Evolutionary conservation across 371 early-diverging fungal species (phyloP), one percentile per base, ranked within the genome.

Genomic region (Haplosporangium sp.): DNA sequence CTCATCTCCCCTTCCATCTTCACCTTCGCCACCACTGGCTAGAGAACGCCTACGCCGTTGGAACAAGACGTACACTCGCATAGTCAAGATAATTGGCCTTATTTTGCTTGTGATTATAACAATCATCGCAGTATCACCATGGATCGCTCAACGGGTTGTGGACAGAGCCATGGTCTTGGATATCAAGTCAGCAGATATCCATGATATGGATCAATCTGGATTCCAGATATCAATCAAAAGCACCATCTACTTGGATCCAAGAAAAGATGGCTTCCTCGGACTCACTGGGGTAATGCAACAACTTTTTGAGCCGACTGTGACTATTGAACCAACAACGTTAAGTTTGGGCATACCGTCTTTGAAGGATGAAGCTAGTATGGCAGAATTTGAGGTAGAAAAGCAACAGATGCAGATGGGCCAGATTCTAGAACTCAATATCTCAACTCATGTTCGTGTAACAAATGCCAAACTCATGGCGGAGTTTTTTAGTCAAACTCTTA

Each of bases 381-480:
- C 75, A 3, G 69, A 71, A 40, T 68, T 81, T 27, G 65, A 67
- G 38, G 59, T 81, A 19, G 66, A 71, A 4, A 11, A 62, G 34
- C 82, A 81, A 42, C 71, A 69, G 48, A 67, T 81, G 69, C 75
- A 38, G n/a, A 56, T 81, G 42, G 69, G 82, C 38, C 45, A 71
- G 10, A 61, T 35, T 11, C 48, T 69, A 17, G 62, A 61, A 17
- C 72, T 81, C 27, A 40, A 75, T 38, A 60, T 81, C 2, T 68
- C 75, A 1, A 68, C 75, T 6, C 72, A 81, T 59, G 75, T 63
- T 60, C 64, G 19, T n/a, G 82, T 81, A 2, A 81, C 75, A 19
- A 62, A 81, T 48, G 19, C 75, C 34, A 62, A 58, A 1, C 65
- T 68, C 40, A 74, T 81, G 72, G 82, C 82, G 6, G 57, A 71